Conservation (phyloP, 148 eudicot species). For the Drosera capensis region DNA sequence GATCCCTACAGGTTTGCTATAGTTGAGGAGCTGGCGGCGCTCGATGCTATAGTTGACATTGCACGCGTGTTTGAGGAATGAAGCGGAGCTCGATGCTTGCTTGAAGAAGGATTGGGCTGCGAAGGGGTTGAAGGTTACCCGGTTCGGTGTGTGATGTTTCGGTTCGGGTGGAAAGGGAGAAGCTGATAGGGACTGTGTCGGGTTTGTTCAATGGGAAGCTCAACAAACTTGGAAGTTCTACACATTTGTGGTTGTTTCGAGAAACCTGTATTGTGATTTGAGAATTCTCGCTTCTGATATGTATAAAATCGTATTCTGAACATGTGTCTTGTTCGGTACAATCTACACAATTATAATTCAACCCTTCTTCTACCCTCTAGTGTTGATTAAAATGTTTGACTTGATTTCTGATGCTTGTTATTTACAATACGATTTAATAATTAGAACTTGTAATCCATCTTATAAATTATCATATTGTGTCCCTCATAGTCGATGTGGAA, state of each 20-base stretch:
- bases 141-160: constrained; percentile 18
- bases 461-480: too few relatives aligned
- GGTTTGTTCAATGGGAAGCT: constrained; percentile 11
- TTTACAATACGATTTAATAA: too few relatives aligned
- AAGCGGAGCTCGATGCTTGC: constrained; percentile 3
- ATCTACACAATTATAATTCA: too few relatives aligned
- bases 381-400: too few relatives aligned
- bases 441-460: too few relatives aligned
- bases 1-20: constrained; percentile 14
- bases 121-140: constrained; percentile 7
- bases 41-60: constrained; percentile 12
- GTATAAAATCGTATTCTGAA: not conserved
- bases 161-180: constrained; percentile 9
- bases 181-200: constrained; percentile 2
- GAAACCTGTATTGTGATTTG: not conserved
- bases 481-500: too few relatives aligned
- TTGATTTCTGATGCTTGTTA: too few relatives aligned
- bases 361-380: too few relatives aligned
- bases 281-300: not conserved
- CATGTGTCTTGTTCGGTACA: too few relatives aligned
- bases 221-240: constrained; percentile 5
- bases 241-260: not conserved
- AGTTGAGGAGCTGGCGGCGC: constrained; percentile 14
- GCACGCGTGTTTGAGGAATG: constrained; percentile 14
- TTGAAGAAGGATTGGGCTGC: constrained; percentile 6